A percentile compares a stretch with the other conserved stretches of the same genome.
phyloP scores from a whole-genome alignment of 345 rosid species.

The Excoecaria agallocha region DNA sequence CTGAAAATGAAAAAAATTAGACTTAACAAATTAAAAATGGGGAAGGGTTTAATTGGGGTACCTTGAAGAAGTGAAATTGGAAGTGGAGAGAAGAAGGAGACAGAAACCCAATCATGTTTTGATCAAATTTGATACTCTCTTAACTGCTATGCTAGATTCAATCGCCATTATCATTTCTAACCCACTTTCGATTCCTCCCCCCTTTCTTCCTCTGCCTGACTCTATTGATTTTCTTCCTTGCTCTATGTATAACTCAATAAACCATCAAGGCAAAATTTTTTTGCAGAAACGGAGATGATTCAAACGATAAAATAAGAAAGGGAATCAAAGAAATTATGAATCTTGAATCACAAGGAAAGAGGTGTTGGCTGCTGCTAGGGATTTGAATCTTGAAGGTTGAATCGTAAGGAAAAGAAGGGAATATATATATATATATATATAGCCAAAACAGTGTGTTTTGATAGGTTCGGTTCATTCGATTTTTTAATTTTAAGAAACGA shows the following conservation, averaged over 20 bases:
- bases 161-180: conserved; percentile 44
- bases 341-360: too few relatives aligned
- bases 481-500: too few relatives aligned
- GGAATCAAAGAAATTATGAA: conserved; percentile 18
- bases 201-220: neutral
- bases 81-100: conserved; percentile 91
- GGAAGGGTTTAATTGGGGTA: conserved; percentile 3
- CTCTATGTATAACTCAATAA: conserved; percentile 1
- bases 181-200: too few relatives aligned
- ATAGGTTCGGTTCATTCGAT: too few relatives aligned
- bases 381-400: too few relatives aligned
- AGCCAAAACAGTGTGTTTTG: too few relatives aligned
- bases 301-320: conserved; percentile 9
- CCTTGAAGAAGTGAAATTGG: conserved; percentile 77
- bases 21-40: neutral
- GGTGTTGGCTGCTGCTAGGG: too few relatives aligned
- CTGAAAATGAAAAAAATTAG: neutral
- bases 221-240: neutral
- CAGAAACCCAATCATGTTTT: conserved; percentile 95
- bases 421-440: too few relatives aligned
- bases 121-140: conserved; percentile 95
- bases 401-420: too few relatives aligned
- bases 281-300: conserved; percentile 21
- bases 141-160: conserved; percentile 87
- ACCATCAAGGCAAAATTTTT: conserved; percentile 15